These are phyloP conservation scores for Phytophthora pisi DNA, from an alignment of 352 stramenopile species.

Conservation along the genomic window DNA sequence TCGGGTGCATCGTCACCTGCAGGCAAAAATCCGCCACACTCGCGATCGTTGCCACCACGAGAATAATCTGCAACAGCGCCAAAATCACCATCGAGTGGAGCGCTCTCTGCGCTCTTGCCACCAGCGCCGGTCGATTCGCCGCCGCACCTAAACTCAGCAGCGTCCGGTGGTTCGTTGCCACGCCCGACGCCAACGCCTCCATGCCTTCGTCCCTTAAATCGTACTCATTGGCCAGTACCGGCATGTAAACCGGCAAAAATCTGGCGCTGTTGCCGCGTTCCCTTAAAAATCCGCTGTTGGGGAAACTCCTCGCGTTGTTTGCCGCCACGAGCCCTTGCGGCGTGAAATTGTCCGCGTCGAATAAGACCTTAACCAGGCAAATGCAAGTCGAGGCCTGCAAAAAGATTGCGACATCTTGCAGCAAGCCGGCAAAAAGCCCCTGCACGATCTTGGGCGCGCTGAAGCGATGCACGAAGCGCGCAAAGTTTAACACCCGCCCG, in stretches of 20 bases:
- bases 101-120: slow-evolving; percentile 23
- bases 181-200: slow-evolving; percentile 30
- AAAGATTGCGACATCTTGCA: slow-evolving; percentile 72
- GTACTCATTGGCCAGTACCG: slow-evolving; percentile 61
- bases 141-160: slow-evolving; percentile 42
- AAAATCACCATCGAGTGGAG: slow-evolving; percentile 41
- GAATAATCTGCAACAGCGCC: slow-evolving; percentile 51
- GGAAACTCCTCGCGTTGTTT: slow-evolving; percentile 30
- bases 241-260: slow-evolving; percentile 65
- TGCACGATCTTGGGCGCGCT: slow-evolving; percentile 47
- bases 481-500: slow-evolving; percentile 66
- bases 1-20: slow-evolving; percentile 70
- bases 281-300: slow-evolving; percentile 42
- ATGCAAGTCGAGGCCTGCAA: slow-evolving; percentile 68
- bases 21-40: slow-evolving; percentile 77
- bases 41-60: slow-evolving; percentile 59
- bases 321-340: slow-evolving; percentile 16
- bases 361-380: slow-evolving; percentile 68
- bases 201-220: slow-evolving; percentile 44
- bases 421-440: slow-evolving; percentile 48
- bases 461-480: slow-evolving; percentile 66
- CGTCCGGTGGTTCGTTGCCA: slow-evolving; percentile 53
- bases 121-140: slow-evolving; percentile 27
- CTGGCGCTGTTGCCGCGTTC: slow-evolving; percentile 36
- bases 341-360: slow-evolving; percentile 42